Evolutionary conservation across 176 grass and related monocot genomes (phyloP), one percentile per base, ranked within the genome.

Genomic region (Phoenix roebelenii): DNA sequence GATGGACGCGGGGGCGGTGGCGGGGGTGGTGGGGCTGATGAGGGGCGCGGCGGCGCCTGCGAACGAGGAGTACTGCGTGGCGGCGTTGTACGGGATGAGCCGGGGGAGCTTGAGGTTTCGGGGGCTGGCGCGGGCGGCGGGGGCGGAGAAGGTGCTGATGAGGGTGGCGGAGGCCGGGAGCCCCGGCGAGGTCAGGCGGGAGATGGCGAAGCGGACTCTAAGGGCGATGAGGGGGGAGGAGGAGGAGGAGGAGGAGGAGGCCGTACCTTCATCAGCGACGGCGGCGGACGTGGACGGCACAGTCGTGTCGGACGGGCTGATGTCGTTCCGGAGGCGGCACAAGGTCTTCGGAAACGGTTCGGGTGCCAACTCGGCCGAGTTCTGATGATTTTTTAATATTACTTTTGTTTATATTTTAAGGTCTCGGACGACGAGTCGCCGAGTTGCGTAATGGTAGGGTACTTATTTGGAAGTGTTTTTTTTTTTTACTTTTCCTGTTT

Each of bases 1-100:
- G 29, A 88, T 90, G 87, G 92, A 96, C 78, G 75, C 72, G 9
- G 83, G 88, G 52, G 72, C 80, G 25, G 86, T 96, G 56, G 80
- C 76, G 0, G 53, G 73, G 18, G 76, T 83, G 4, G 63, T 81
- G n/a, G 60, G 16, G 22, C 77, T 98, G 50, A 81, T 98, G 48
- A 35, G 28, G 20, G 0, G 54, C 3, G 23, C 54, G 3, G 23
- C 66, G 18, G 35, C 50, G 4, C 25, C 52, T 16, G 73, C 65
- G 55, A 64, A 85, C 18, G 84, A 93, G 59, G 88, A 93, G 60
- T 71, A 79, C 58, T 89, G 94, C 82, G 61, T 98, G 15, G 71
- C 87, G 30, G 58, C 79, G 25, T 63, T 98, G 57, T 98, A 98
- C 67, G 88, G 79, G 15, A 77, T 98, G 84, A 93, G 94, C 68